Evolutionary conservation across 257 asterid species (phyloP).

Genomic region (Solanum virginianum): DNA sequence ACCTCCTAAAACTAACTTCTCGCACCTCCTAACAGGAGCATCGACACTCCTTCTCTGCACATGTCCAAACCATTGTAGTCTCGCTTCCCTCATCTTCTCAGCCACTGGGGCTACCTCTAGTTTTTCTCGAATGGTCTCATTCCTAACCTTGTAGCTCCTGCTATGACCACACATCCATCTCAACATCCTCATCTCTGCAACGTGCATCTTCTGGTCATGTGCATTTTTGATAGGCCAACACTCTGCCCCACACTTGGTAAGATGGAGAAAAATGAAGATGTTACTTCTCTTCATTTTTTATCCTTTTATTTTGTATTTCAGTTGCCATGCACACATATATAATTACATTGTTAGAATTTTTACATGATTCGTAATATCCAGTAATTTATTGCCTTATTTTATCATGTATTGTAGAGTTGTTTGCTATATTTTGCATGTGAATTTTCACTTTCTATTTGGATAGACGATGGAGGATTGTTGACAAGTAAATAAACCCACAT

Average conservation of each 20-base stretch:
- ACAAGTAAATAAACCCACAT: background rate
- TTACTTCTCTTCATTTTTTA: background rate
- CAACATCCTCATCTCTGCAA: no score
- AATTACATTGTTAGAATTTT: background rate
- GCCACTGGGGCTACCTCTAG: no score
- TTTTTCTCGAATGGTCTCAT: no score
- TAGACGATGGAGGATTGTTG: background rate
- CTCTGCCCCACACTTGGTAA: background rate
- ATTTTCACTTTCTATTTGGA: background rate
- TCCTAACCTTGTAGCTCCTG: no score
- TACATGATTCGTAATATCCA: background rate
- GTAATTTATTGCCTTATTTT: background rate
- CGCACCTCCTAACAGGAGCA: no score
- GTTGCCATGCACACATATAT: background rate
- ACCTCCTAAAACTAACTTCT: no score
- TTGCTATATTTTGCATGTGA: background rate
- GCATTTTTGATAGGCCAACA: no score
- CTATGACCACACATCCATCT: no score
- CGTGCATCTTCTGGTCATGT: no score
- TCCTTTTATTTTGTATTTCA: background rate
- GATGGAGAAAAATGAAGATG: background rate
- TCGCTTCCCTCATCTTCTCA: no score
- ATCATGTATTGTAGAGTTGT: background rate
- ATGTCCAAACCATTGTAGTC: no score
- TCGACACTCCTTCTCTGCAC: no score